Evolutionary conservation across 2,329 filamentous ascomycete species (phyloP).

Genomic region (Colletotrichum spinosum): DNA sequence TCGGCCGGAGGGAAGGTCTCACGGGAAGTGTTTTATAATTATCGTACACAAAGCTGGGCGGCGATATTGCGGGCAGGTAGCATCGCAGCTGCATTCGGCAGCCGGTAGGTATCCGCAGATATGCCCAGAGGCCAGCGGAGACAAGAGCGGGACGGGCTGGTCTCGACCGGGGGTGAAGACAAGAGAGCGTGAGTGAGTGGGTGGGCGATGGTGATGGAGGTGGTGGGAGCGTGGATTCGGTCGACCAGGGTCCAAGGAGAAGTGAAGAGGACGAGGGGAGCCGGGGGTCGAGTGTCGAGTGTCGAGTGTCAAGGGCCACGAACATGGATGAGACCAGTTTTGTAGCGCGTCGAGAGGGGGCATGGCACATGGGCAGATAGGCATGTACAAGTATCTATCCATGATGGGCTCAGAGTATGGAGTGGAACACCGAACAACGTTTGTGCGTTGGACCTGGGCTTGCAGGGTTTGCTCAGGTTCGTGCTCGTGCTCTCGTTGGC

Average conservation of each 20-base stretch:
- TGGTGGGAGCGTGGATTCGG: too few relatives aligned
- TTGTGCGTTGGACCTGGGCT: slow-evolving; percentile 2
- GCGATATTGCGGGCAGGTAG: slow-evolving; percentile 15
- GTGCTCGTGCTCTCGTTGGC: too few relatives aligned
- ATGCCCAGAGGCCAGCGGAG: not conserved
- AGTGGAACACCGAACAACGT: not conserved
- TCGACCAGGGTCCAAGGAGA: too few relatives aligned
- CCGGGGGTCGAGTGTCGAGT: too few relatives aligned
- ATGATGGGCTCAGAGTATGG: too few relatives aligned
- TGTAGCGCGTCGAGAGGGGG: slow-evolving; percentile 8
- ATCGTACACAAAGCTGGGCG: slow-evolving; percentile 1
- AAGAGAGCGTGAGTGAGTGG: not conserved
- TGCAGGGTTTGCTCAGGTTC: too few relatives aligned
- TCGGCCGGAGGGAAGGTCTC: slow-evolving; percentile 1
- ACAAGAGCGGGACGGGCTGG: slow-evolving; percentile 22
- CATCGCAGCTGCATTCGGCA: slow-evolving; percentile 34
- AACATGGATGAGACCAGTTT: not conserved
- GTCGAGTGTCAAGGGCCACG: too few relatives aligned
- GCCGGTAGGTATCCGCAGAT: slow-evolving; percentile 33
- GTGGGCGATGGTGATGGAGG: slow-evolving; percentile 20
- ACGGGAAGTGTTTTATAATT: slow-evolving; percentile 29
- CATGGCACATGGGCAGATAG: not conserved
- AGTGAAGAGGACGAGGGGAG: too few relatives aligned
- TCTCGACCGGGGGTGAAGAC: slow-evolving; percentile 2
- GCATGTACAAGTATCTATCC: too few relatives aligned